Evolutionary conservation across 768 basidiomycete genomes (phyloP).

Genomic region (Pholiota conissans): DNA sequence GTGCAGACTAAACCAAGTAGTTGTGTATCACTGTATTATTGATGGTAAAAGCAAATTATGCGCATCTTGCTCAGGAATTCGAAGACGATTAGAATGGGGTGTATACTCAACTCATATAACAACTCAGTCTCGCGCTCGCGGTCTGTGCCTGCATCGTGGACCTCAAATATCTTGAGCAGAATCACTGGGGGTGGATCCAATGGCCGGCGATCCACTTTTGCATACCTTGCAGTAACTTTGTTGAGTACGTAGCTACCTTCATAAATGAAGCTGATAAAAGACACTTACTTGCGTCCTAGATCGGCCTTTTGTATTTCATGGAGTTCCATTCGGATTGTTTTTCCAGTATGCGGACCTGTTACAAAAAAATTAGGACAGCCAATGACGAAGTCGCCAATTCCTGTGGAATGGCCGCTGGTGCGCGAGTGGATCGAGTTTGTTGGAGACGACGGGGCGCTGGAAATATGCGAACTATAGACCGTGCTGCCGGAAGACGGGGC

Average conservation of each 20-base stretch:
- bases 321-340: conserved; percentile 53
- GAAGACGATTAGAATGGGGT: not conserved
- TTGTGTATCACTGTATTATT: conserved; percentile 49
- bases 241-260: too few relatives aligned
- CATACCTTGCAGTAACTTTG: conserved; percentile 42
- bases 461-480: not conserved
- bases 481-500: not conserved
- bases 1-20: conserved; percentile 73
- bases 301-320: conserved; percentile 65
- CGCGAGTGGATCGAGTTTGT: not conserved
- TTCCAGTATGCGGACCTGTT: conserved; percentile 62
- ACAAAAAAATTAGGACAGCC: conserved; percentile 55
- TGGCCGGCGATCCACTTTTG: conserved; percentile 60
- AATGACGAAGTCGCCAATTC: conserved; percentile 21
- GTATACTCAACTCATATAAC: conserved; percentile 45
- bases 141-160: conserved; percentile 41
- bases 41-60: too few relatives aligned
- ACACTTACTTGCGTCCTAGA: conserved; percentile 64
- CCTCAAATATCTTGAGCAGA: conserved; percentile 47
- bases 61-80: not conserved
- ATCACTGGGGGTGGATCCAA: conserved; percentile 70
- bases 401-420: not conserved
- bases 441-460: conserved; percentile 1
- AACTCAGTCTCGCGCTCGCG: conserved; percentile 44
- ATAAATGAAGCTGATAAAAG: too few relatives aligned